Base-by-base conservation (phyloP, 768 basidiomycete genomes). In the Trametes punicea region DNA sequence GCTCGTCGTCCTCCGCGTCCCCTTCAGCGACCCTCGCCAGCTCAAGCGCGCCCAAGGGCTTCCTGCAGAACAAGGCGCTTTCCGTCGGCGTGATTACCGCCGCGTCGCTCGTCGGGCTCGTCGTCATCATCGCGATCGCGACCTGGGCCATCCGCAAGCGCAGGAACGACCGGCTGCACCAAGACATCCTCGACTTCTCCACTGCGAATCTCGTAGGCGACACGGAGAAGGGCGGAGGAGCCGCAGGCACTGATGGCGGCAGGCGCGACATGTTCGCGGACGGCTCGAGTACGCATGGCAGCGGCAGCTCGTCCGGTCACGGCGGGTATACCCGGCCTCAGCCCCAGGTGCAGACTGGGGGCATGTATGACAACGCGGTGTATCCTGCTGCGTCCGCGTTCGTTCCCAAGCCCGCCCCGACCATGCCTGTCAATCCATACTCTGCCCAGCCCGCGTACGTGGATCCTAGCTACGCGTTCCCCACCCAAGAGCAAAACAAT, bases 61-160 rank as follows among this genome's bases (percentile, higher is more conserved):
- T 90, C 71, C 65, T 89, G 33, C 69, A 82, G 55, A 85, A 89
- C 69, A 86, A 82, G 68, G 73, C 79, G n/a, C 73, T 84, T n/a
- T 78, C 81, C 38, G 81, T 81, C 6, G 69, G 79, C 8, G 76
- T 88, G 15, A 85, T 89, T 55, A 70, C 76, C 27, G 47, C 83
- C 18, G 73, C 75, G 27, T 78, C 63, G 1, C 74, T 86, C 56
- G 64, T 83, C 54, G 61, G 71, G 55, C 50, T 86, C 51, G 65
- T 83, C 53, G 51, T 73, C 51, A 38, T 84, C 56, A 65, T 84
- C 57, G 53, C 71, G 29, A 18, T 77, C 20, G 66, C 72, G 11
- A 81, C 81, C 0, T 77, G 77, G 63, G 67, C 71, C 11, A 45
- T 87, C 41, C 80, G 87, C 45, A 75, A 77, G 51, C 76, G 75